These are phyloP conservation scores for Brassica balearica DNA, from an alignment of 441 rosid species.

Conservation along the genomic window DNA sequence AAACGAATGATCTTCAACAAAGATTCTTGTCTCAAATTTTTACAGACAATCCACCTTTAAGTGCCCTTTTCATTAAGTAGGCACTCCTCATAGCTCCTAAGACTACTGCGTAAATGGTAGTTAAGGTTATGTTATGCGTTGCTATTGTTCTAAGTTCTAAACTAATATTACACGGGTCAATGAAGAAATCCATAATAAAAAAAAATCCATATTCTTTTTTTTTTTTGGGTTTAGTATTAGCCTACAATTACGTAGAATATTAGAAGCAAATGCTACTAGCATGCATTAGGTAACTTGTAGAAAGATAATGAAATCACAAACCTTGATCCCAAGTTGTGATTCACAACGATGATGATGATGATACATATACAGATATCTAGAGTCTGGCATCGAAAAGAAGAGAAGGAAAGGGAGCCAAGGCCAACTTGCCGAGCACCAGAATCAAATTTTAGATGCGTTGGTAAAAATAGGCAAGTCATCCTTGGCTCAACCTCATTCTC, in stretches of 20 bases:
- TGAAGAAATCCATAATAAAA: too few relatives aligned
- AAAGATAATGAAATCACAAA: background rate
- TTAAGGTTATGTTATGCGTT: background rate
- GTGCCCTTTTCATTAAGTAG: background rate
- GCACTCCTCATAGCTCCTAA: background rate
- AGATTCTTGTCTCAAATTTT: background rate
- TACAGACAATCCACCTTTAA: background rate
- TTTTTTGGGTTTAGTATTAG: background rate
- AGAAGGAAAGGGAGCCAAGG: slow-evolving; percentile 44
- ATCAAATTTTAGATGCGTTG: background rate
- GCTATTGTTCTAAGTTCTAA: background rate
- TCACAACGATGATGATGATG: background rate
- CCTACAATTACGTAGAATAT: background rate
- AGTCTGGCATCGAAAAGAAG: slow-evolving; percentile 39
- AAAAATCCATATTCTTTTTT: too few relatives aligned
- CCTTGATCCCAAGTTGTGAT: background rate
- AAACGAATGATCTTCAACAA: background rate
- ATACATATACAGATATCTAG: background rate
- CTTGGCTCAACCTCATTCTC: slow-evolving; percentile 46
- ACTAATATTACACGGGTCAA: too few relatives aligned
- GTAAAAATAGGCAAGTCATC: slow-evolving; percentile 42
- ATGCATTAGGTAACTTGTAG: background rate
- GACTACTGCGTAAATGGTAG: background rate
- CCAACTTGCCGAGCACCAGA: slow-evolving; percentile 38
- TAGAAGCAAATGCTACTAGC: background rate